A percentile compares a stretch with the other conserved stretches of the same genome.
Conservation (phyloP, 768 basidiomycete genomes). For the Crassisporium funariophilum region DNA sequence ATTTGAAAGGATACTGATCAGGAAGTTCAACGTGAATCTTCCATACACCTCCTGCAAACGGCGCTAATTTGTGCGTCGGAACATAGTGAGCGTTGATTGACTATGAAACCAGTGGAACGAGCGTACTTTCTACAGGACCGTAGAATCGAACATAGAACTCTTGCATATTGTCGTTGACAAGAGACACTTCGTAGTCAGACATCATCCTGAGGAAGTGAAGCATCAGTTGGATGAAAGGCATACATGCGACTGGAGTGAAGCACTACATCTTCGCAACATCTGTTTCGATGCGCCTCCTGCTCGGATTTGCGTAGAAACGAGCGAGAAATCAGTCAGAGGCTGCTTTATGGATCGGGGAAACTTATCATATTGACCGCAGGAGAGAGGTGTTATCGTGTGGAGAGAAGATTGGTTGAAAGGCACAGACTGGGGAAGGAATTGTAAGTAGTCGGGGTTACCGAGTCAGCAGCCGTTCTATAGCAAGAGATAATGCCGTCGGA, state of each 20-base stretch:
- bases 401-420: background rate
- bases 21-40: slow-evolving; percentile 99
- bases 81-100: background rate
- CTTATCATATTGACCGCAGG: slow-evolving; percentile 62
- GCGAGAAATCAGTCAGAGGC: slow-evolving; percentile 18
- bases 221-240: slow-evolving; percentile 1
- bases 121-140: slow-evolving; percentile 90
- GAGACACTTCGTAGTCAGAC: slow-evolving; percentile 97
- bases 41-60: slow-evolving; percentile 98
- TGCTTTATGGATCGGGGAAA: slow-evolving; percentile 23
- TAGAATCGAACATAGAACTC: slow-evolving; percentile 98
- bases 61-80: slow-evolving; percentile 54
- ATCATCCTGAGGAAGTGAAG: slow-evolving; percentile 66
- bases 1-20: slow-evolving; percentile 98
- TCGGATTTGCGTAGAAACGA: slow-evolving; percentile 68
- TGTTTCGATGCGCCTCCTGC: slow-evolving; percentile 94
- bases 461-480: slow-evolving; percentile 11
- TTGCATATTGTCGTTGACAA: slow-evolving; percentile 98
- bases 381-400: slow-evolving; percentile 1
- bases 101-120: slow-evolving; percentile 29
- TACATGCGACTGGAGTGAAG: slow-evolving; percentile 1
- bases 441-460: slow-evolving; percentile 5
- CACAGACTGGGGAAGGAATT: background rate
- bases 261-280: slow-evolving; percentile 98
- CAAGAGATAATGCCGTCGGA: slow-evolving; percentile 11